Evolutionary conservation across 495 filamentous ascomycete genomes (phyloP).

Genomic region (Chaetomium fimeti): DNA sequence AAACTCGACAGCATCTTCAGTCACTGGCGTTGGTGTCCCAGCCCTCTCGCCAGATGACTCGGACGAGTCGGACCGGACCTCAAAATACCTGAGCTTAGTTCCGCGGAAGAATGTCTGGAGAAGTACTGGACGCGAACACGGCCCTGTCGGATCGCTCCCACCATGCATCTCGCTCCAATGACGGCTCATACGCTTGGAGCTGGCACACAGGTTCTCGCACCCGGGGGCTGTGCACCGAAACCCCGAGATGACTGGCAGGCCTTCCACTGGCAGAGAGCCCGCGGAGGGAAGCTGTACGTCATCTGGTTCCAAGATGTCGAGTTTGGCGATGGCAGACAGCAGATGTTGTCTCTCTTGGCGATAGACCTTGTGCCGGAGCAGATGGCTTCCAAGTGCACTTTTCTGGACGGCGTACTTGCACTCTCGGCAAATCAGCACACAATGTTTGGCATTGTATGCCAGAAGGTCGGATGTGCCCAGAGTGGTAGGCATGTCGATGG

Average conservation of each 20-base stretch:
- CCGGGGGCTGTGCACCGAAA: background rate
- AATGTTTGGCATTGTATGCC: background rate
- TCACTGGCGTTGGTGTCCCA: background rate
- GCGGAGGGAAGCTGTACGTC: background rate
- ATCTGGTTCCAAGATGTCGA: background rate
- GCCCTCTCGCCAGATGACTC: background rate
- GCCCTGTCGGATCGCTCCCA: background rate
- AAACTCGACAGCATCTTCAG: background rate
- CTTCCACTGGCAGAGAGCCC: background rate
- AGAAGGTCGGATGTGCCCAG: background rate
- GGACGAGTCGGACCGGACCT: background rate
- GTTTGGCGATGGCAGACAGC: background rate
- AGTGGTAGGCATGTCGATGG: background rate
- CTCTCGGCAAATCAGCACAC: background rate
- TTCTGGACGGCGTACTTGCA: background rate
- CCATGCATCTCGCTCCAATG: background rate
- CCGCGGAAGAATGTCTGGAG: background rate
- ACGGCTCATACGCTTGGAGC: background rate
- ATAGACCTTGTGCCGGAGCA: background rate
- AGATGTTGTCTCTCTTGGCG: background rate
- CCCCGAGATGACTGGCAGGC: background rate
- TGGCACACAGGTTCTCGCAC: background rate
- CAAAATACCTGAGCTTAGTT: background rate
- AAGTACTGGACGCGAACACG: background rate
- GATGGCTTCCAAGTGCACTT: background rate